Base-by-base conservation (phyloP, 2,329 filamentous ascomycete species). In the Fusarium ramigenum region DNA sequence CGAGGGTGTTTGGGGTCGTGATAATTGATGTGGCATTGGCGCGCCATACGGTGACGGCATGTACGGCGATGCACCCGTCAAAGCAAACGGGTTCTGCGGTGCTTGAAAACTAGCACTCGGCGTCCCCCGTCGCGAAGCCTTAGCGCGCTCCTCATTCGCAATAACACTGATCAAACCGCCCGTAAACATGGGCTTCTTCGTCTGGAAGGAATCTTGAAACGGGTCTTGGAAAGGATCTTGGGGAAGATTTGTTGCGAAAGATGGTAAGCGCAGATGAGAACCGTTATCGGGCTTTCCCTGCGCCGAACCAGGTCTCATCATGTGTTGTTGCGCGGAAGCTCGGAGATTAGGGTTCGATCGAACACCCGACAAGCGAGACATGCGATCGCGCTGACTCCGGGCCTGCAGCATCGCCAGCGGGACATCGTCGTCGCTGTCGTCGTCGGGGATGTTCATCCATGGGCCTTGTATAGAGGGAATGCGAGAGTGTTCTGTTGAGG, bases 211-310 rank as follows among this genome's bases (percentile, higher is more conserved):
- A 2, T 68, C 65, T 30, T 53, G 42, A 9, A 54, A 68, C 2
- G 65, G 65, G 2, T 68, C 65, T n/a, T 49, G 56, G 23, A 74
- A 74, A 5, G 72, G 72, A 32, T 74, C 72, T n/a, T 74, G 72
- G 1, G 72, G 72, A 5, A 74, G 69, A 18, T 65, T 49, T 9
- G 49, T 40, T 16, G 72, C 72, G 12, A 74, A 74, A 1, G 69
- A 57, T 16, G 72, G 72, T 23, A 74, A 11, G 34, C 46, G 68
- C 4, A 72, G 64, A 34, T 73, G 65, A 2, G 49, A 62, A 1
- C 42, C 28, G 23, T 40, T 46, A 4, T 58, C 37, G 15, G 39
- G 34, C 16, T 30, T 43, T 8, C 72, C 61, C 34, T 72, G 60
- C 9, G 72, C 50, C 7, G 72, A 75, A 8, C 69, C 72, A n/a